Base-by-base conservation (phyloP, 2,329 filamentous ascomycete species). In the Ophioceras dolichostomum region DNA sequence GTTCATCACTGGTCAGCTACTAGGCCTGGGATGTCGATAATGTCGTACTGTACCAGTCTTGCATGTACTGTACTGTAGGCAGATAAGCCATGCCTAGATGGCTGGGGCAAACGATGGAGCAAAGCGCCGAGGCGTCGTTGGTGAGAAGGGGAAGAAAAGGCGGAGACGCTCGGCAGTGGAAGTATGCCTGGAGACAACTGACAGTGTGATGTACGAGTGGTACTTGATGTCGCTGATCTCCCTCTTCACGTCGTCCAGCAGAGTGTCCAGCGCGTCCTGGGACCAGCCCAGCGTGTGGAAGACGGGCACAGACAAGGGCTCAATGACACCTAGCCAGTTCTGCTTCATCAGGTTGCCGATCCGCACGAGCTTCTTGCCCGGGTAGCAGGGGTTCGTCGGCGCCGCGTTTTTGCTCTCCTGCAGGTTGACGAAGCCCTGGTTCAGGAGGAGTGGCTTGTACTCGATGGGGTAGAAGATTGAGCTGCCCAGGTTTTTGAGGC, bases 351-450 rank as follows among this genome's bases (percentile, higher is more conserved):
- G 47, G 6, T 40, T 37, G 19, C 53, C 53, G 19, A 55, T 49
- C 24, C 41, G 48, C 34, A 55, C 50, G 20, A 47, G 44, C 35
- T 49, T 48, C 36, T 47, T 51, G 14, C 53, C 51, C 6, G 53
- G 53, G 9, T 53, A 47, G 44, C 53, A 57, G 3, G 50, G 42
- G 35, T 55, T 55, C 34, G 48, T 51, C 14, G 49, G 46, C 20
- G 49, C 43, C 7, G 46, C 46, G 14, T 49, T 46, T 26, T 43
- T 46, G 27, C 52, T 46, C 36, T 56, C 50, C 14, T 45, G 43
- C 2, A 55, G 47, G 29, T 55, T 49, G 26, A 53, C 44, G 14
- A 56, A 56, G 4, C 54, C 54, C 20, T 46, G 45, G n/a, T 52
- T 42, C 16, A 45, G 40, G 44, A 56, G 39, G 42, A 50, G 47